phyloP scores from a whole-genome alignment of 345 rosid genomes.

The Kandelia obovata region DNA sequence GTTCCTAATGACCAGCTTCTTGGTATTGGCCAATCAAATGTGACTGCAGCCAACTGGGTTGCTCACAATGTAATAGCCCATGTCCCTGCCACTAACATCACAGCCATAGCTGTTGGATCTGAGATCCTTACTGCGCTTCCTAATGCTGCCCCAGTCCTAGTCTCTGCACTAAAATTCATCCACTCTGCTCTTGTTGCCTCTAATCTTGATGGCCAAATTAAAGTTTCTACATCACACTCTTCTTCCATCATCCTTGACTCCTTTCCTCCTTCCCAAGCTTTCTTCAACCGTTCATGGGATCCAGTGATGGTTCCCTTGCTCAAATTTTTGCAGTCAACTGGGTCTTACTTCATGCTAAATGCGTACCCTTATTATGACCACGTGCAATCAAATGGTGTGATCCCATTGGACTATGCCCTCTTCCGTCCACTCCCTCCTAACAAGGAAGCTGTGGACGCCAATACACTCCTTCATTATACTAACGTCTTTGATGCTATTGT shows the following conservation, averaged over 20 bases:
- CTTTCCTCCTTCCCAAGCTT: conserved; percentile 98
- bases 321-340: conserved; percentile 75
- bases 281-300: conserved; percentile 90
- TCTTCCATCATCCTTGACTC: conserved; percentile 91
- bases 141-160: conserved; percentile 80
- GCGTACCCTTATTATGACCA: conserved; percentile 90
- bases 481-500: conserved; percentile 93
- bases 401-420: conserved; percentile 92
- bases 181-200: conserved; percentile 90
- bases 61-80: conserved; percentile 74
- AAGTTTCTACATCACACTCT: conserved; percentile 90
- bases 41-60: conserved; percentile 98
- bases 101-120: conserved; percentile 87
- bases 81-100: conserved; percentile 93
- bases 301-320: conserved; percentile 89
- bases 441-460: conserved; percentile 95
- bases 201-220: conserved; percentile 79
- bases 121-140: conserved; percentile 72
- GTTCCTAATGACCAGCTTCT: conserved; percentile 96
- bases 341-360: conserved; percentile 82
- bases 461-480: conserved; percentile 88
- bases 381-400: conserved; percentile 63
- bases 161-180: conserved; percentile 78
- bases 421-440: conserved; percentile 93
- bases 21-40: conserved; percentile 96